Percentiles rank a stretch among this genome's conserved stretches.
Evolutionary conservation across 208 protist species (phyloP).

Genomic region (Acanthamoeba triangularis): DNA sequence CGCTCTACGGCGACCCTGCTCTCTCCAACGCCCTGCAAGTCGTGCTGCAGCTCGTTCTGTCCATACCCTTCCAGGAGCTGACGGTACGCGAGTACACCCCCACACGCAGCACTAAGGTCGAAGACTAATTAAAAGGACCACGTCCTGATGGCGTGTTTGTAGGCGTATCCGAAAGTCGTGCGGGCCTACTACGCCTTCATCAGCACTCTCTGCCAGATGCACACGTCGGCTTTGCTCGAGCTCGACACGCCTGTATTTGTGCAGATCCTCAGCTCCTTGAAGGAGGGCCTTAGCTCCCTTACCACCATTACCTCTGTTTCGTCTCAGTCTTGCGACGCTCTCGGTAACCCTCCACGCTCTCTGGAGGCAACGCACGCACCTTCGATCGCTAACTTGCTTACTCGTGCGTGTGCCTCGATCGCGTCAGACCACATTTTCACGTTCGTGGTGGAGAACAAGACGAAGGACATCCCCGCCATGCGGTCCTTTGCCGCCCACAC

Average conservation of each 20-base stretch:
- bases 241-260: conserved; percentile 85
- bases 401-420: background rate
- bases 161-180: conserved; percentile 85
- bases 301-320: background rate
- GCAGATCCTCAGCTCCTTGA: conserved; percentile 80
- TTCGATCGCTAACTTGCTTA: conserved; percentile 58
- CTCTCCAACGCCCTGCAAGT: conserved; percentile 85
- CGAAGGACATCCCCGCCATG: conserved; percentile 47
- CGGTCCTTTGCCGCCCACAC: conserved; percentile 77
- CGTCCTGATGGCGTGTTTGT: background rate
- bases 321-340: conserved; percentile 10
- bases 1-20: conserved; percentile 89
- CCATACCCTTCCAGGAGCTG: conserved; percentile 82
- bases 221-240: conserved; percentile 80
- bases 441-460: conserved; percentile 69
- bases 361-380: background rate
- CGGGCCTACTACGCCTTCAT: conserved; percentile 85
- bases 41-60: conserved; percentile 86
- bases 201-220: conserved; percentile 85
- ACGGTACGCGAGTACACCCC: conserved; percentile 33
- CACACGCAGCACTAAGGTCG: too few relatives aligned
- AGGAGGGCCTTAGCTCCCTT: conserved; percentile 84
- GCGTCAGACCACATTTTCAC: conserved; percentile 26
- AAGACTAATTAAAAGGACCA: background rate
- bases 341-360: background rate